phyloP scores from a whole-genome alignment of 163 green algal genomes.

The Volvox carteri region DNA sequence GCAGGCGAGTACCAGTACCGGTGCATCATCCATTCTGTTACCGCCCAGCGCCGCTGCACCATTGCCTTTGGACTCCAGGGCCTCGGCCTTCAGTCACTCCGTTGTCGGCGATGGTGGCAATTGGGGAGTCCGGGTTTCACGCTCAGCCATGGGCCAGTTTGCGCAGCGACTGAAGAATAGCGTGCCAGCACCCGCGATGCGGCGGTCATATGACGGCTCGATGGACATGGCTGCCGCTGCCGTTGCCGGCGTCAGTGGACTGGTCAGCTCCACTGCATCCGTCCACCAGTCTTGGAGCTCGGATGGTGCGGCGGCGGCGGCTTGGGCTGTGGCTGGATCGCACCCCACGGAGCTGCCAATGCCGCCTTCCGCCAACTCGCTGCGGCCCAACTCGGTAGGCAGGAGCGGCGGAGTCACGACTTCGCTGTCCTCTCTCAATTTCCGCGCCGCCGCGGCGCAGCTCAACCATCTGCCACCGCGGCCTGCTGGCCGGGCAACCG shows the following conservation, averaged over 20 bases:
- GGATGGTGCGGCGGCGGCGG: neutral
- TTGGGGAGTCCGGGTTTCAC: neutral
- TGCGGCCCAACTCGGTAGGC: no score
- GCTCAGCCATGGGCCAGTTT: conserved; percentile 16
- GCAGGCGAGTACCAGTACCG: no score
- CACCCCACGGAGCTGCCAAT: neutral
- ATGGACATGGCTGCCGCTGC: neutral
- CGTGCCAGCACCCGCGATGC: neutral
- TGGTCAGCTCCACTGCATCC: neutral
- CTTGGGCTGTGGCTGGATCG: neutral
- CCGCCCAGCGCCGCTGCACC: neutral
- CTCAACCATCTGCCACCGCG: conserved; percentile 30
- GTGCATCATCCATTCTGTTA: neutral
- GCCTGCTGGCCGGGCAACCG: neutral
- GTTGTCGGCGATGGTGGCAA: no score
- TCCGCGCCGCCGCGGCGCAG: conserved; percentile 27
- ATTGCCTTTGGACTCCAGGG: no score
- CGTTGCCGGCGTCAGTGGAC: neutral
- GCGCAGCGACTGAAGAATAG: conserved; percentile 18
- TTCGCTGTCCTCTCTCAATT: neutral
- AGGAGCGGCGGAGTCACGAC: neutral
- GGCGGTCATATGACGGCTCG: conserved; percentile 15
- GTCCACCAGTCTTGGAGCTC: conserved; percentile 33
- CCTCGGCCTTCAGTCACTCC: no score
- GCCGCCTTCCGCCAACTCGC: no score